Evolutionary conservation across 2,329 filamentous ascomycete species (phyloP), one percentile per base, ranked within the genome.

Genomic region (Pseudogymnoascus sp.): DNA sequence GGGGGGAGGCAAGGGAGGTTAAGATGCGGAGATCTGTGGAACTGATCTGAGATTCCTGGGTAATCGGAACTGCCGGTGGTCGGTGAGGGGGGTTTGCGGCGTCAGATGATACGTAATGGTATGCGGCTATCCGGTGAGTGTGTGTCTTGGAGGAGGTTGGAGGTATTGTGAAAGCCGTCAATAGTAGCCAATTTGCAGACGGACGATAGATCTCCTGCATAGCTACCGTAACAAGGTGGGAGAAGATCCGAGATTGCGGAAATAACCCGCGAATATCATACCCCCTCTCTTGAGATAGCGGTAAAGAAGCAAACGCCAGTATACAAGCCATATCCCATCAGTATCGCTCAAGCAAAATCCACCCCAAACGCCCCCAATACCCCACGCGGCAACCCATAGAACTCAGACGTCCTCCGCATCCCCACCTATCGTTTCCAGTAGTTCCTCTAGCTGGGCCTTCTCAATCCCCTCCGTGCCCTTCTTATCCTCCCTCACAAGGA

Each of bases 401-500:
- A 5, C 45, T 52, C 45, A 52, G 8, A 16, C 4, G 7, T 52
- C 64, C 61, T 69, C 69, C 2, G 63, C 65, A 61, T 67, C 75
- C n/a, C 76, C 72, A 62, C 76, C 75, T 41, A 77, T 75, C 14
- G 76, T 78, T 62, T 77, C 81, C 78, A 82, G 80, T 71, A 84
- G 71, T 67, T 86, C 83, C 72, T 95, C 91, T 67, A 94, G 86
- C 70, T 92, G 84, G 22, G 92, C 90, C 66, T 79, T 81, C 75
- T 94, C 83, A 35, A 82, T 74, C 33, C 77, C 79, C 35, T 73
- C 69, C 35, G 81, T 81, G 0, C 79, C 80, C 63, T 77, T 82
- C 4, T 82, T 77, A 70, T 88, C 84, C 71, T 91, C 87, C 71
- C 86, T 88, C 62, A 96, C 70, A 55, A 97, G 76, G 14, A 97